Evolutionary conservation across 208 protist genomes (phyloP), one percentile per base, ranked within the genome.

Genomic region (Leptomonas seymouri): DNA sequence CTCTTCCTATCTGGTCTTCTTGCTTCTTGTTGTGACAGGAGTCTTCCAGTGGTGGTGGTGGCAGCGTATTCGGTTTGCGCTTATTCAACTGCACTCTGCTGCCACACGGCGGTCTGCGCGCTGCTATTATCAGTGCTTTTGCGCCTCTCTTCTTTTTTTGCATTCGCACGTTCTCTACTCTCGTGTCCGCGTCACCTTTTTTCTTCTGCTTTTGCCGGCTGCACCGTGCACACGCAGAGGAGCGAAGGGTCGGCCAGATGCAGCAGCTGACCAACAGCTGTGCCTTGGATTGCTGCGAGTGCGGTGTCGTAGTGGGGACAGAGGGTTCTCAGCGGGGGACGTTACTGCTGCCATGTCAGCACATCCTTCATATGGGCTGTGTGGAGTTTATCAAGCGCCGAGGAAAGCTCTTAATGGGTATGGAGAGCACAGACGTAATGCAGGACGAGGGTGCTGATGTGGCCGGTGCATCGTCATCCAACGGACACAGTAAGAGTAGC

Each of bases 301-400:
- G 91, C 60, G 76, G 77, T 20, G 67, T 82, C 18, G 77, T 83
- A 8, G 72, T 93, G 16, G 86, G 86, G 46, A 81, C 79, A 20
- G 87, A 93, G 21, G 83, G 88, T 12, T 66, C 84, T 18, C 65
- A 85, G 67, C 81, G 91, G 2, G 86, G 78, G 8, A 75, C 82
- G 23, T 76, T 96, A 12, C 61, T 96, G 25, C 60, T 96, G 36
- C 91, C 91, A 1, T 96, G 91, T 53, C 86, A 96, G 63, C 91
- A 96, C 63, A 70, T 96, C 18, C 76, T 92, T 48, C 91, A 96
- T 65, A 49, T 84, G 53, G 84, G 86, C 53, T 96, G 91, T 57
- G 81, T 82, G 9, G 87, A 96, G 42, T 96, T 86, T 51, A 76
- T 88, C 14, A 71, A 76, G 48, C 84, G 77, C 2, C 67, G 73